phyloP scores from a whole-genome alignment of 805 yeast genomes.

The Pichia californica region DNA sequence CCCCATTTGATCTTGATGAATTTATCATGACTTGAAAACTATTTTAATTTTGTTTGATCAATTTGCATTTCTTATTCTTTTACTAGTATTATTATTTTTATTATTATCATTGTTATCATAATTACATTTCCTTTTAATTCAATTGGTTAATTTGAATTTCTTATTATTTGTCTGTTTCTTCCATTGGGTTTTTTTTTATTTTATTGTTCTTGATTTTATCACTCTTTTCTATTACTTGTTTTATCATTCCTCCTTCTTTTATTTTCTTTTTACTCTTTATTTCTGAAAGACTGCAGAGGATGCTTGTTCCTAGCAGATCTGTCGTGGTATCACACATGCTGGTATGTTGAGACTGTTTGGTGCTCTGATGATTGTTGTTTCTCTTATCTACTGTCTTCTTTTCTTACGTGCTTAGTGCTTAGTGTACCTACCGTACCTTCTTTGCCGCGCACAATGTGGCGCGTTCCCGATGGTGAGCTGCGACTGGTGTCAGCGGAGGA shows the following conservation, averaged over 20 bases:
- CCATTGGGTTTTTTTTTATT: not conserved
- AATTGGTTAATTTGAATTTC: too few species aligned
- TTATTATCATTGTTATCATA: not conserved
- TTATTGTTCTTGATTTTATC: not conserved
- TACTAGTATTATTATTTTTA: not conserved
- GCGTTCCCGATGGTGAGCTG: slow-evolving; percentile 8
- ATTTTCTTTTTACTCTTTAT: not conserved
- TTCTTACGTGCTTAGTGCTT: too few species aligned
- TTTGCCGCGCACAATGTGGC: slow-evolving; percentile 13
- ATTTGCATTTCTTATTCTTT: not conserved
- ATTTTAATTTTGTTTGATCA: not conserved
- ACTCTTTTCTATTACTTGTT: not conserved
- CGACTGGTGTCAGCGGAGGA: slow-evolving; percentile 15
- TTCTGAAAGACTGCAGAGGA: slow-evolving; percentile 5
- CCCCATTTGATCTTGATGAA: slow-evolving; percentile 30
- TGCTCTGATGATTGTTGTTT: not conserved
- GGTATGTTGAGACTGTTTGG: too few species aligned
- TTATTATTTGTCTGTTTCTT: not conserved
- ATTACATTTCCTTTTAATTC: too few species aligned
- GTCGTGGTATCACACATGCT: not conserved
- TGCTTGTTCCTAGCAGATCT: not conserved
- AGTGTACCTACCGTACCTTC: slow-evolving; percentile 2
- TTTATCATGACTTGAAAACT: slow-evolving; percentile 15
- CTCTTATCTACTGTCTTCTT: not conserved
- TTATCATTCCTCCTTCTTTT: not conserved